Percentiles rank a stretch among this genome's conserved stretches.
These are phyloP conservation scores for Oryza rufipogon DNA, from an alignment of 176 grass and related monocot genomes.

Conservation along the genomic window DNA sequence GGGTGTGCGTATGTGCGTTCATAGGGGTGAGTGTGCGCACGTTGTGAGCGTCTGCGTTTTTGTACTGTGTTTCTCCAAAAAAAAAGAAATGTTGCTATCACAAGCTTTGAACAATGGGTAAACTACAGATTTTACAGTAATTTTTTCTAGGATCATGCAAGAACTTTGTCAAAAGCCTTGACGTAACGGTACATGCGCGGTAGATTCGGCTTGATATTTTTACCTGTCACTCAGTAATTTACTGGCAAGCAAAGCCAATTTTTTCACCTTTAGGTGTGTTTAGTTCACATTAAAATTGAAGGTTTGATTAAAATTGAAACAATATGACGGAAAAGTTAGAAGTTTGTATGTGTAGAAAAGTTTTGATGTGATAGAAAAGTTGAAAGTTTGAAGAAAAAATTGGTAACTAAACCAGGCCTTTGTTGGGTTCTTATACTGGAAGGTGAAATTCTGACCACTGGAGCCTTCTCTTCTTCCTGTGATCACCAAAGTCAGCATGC, in stretches of 20 bases:
- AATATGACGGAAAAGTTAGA: no score
- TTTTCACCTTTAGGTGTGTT: neutral
- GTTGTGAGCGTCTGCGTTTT: no score
- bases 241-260: neutral
- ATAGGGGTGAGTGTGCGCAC: no score
- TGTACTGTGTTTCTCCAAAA: no score
- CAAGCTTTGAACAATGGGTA: neutral
- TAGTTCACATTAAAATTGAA: no score
- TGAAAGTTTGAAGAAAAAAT: no score
- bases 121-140: neutral
- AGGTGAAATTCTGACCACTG: neutral
- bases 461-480: neutral
- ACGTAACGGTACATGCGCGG: neutral
- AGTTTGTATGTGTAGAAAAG: no score
- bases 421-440: neutral
- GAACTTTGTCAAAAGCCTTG: neutral
- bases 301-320: no score
- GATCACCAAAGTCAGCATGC: neutral
- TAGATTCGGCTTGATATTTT: constrained; percentile 18
- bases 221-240: neutral
- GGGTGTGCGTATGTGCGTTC: no score
- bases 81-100: neutral
- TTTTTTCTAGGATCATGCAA: neutral
- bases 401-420: no score
- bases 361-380: no score